These are phyloP conservation scores for Fistulifera pelliculosa DNA, from an alignment of 108 stramenopile species.

Conservation along the genomic window DNA sequence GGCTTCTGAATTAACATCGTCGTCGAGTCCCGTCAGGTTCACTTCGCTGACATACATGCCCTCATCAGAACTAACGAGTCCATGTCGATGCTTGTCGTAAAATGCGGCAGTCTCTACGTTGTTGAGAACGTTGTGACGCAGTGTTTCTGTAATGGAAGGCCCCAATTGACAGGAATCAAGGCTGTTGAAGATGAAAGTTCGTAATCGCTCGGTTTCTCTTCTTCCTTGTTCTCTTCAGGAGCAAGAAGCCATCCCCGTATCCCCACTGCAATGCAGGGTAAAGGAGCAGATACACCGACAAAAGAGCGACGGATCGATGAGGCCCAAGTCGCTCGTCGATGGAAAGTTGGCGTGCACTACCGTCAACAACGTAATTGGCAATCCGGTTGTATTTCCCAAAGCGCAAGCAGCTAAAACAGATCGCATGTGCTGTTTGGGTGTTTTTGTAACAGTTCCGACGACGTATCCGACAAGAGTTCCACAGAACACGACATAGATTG, in stretches of 20 bases:
- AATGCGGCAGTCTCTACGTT: neutral
- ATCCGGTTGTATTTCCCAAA: conserved; percentile 74
- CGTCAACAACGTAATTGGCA: conserved; percentile 74
- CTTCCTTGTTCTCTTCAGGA: conserved; percentile 16
- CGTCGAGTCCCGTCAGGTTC: neutral
- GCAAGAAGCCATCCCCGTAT: conserved; percentile 74
- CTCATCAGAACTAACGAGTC: conserved; percentile 3
- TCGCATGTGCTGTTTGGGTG: conserved; percentile 35
- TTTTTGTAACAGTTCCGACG: conserved; percentile 35
- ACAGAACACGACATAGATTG: conserved; percentile 44
- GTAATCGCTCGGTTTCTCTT: neutral
- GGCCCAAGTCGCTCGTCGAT: conserved; percentile 41
- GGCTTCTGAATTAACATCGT: neutral
- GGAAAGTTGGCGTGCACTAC: conserved; percentile 73
- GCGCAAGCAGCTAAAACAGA: conserved; percentile 59
- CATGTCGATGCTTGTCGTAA: conserved; percentile 1
- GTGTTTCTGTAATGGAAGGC: neutral
- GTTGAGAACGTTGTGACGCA: conserved; percentile 13
- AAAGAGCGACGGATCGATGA: conserved; percentile 74
- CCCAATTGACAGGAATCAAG: too few species aligned
- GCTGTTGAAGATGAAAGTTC: neutral
- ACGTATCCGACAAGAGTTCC: conserved; percentile 57
- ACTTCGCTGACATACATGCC: conserved; percentile 11
- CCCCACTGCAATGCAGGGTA: conserved; percentile 86
- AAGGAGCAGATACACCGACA: conserved; percentile 66